Percentiles rank a stretch among this genome's conserved stretches.
phyloP scores from a whole-genome alignment of 352 stramenopile species.

The Phytophthora idaei region DNA sequence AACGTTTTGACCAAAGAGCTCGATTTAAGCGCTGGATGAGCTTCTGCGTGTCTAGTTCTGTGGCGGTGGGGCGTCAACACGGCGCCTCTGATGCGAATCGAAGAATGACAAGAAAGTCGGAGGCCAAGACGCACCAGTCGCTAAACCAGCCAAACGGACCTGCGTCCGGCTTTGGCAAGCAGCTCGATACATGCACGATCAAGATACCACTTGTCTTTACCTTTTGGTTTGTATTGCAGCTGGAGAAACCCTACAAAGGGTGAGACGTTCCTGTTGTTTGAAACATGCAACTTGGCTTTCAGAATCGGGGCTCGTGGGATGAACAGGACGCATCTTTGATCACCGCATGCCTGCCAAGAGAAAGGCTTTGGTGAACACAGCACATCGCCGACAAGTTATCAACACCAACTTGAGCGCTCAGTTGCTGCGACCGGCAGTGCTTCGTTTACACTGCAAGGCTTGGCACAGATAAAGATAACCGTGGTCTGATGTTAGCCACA shows the following conservation, averaged over 20 bases:
- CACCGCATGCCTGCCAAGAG: slow-evolving; percentile 19
- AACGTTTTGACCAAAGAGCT: slow-evolving; percentile 1
- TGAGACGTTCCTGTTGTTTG: slow-evolving; percentile 22
- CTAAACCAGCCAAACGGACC: slow-evolving; percentile 29
- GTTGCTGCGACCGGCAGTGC: not conserved
- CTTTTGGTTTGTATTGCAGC: slow-evolving; percentile 19
- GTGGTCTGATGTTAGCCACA: not conserved
- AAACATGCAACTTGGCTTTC: slow-evolving; percentile 19
- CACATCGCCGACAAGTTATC: too few relatives aligned
- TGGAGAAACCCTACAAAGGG: slow-evolving; percentile 4
- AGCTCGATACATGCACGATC: slow-evolving; percentile 16
- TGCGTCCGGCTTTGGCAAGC: slow-evolving; percentile 24
- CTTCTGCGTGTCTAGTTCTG: slow-evolving; percentile 9
- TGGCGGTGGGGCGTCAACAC: not conserved
- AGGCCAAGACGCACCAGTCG: slow-evolving; percentile 19
- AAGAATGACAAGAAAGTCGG: slow-evolving; percentile 20
- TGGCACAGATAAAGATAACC: not conserved
- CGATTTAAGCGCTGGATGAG: not conserved
- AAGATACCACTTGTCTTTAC: slow-evolving; percentile 30
- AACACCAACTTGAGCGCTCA: not conserved
- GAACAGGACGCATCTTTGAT: slow-evolving; percentile 19
- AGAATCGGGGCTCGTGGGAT: slow-evolving; percentile 17
- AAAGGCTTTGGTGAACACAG: slow-evolving; percentile 5
- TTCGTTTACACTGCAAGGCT: not conserved
- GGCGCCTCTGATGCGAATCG: slow-evolving; percentile 15